Percentiles rank a stretch among this genome's conserved stretches.
Conservation (phyloP, 441 rosid species). For the Gossypium gossypioides region DNA sequence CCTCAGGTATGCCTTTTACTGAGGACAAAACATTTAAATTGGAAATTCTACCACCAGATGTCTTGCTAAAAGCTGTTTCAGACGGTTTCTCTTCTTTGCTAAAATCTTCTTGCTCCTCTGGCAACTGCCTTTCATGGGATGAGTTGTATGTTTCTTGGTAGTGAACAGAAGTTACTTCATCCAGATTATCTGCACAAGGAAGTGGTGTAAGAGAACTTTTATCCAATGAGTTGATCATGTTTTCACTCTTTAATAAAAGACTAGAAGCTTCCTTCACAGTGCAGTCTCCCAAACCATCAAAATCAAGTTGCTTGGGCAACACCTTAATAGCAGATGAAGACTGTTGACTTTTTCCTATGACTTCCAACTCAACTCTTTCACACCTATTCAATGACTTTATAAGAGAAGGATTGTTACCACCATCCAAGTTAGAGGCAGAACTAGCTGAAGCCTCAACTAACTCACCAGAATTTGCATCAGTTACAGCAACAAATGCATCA, state of each 20-base stretch:
- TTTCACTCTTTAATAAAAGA: constrained; percentile 19
- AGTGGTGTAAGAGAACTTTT: constrained; percentile 17
- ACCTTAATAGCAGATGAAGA: constrained; percentile 25
- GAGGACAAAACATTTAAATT: constrained; percentile 14
- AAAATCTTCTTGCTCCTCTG: constrained; percentile 17
- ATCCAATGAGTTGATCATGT: constrained; percentile 18
- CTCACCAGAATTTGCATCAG: constrained; percentile 11
- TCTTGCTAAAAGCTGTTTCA: constrained; percentile 22
- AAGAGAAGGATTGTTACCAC: constrained; percentile 4
- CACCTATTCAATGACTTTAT: constrained; percentile 1
- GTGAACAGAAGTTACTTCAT: constrained; percentile 21
- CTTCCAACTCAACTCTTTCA: constrained; percentile 19
- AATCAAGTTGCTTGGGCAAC: constrained; percentile 39
- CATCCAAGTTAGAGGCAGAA: constrained; percentile 23
- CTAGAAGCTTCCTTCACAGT: constrained; percentile 22
- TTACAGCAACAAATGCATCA: constrained; percentile 14
- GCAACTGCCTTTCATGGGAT: constrained; percentile 14
- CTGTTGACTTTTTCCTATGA: constrained; percentile 19
- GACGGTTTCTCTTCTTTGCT: constrained; percentile 22
- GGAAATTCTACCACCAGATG: constrained; percentile 19
- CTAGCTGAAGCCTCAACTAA: constrained; percentile 19
- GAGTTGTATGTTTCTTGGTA: constrained; percentile 21
- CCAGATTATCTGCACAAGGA: constrained; percentile 18
- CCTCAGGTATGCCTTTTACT: constrained; percentile 8
- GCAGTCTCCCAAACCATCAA: constrained; percentile 32